Base-by-base conservation (phyloP, 768 basidiomycete genomes). In the Tephrocybe sp. region DNA sequence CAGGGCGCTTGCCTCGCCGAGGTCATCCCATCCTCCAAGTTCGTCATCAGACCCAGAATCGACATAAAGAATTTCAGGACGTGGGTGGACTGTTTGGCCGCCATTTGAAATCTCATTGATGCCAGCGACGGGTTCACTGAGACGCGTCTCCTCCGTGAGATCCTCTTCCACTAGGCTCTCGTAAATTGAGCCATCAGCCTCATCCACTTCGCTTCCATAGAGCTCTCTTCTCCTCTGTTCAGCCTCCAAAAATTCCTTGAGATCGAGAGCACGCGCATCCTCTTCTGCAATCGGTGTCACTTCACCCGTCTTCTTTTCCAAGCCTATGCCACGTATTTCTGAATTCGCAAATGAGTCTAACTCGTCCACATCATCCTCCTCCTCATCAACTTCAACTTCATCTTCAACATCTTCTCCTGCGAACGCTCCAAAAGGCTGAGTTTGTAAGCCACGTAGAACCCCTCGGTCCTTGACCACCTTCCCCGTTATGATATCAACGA, bases 381-480 rank as follows among this genome's bases (percentile, higher is more conserved):
- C 75, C 9, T 75, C 75, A 9, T 74, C 74, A 28, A 68, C 72
- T 5, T 72, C 77, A 2, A 74, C 73, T 0, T 65, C 66, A 5
- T 63, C 66, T 28, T 68, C 65, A 24, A 61, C 69, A 11, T 60
- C 54, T 13, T 52, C 63, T n/a, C 69, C 70, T 7, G 72, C 68
- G 55, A 86, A 72, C 47, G 70, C 70, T 4, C 87, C 86, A 58
- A 88, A 76, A 9, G 72, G 63, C 55, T 72, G 74, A 28, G 66
- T 71, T 41, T 65, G 64, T 19, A 66, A 60, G 13, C 72, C 65
- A 38, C 80, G 77, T 34, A 87, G 68, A 3, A 87, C 76, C 1
- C 89, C 89, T 51, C 86, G 79, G 63, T 92, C 86, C 58, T 79
- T 82, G 50, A 88, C 70, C 34, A 92, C 72, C 52, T 77, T 64